Base-by-base conservation (phyloP, 495 filamentous ascomycete species). In the Hypoxylon lienhwacheense region DNA sequence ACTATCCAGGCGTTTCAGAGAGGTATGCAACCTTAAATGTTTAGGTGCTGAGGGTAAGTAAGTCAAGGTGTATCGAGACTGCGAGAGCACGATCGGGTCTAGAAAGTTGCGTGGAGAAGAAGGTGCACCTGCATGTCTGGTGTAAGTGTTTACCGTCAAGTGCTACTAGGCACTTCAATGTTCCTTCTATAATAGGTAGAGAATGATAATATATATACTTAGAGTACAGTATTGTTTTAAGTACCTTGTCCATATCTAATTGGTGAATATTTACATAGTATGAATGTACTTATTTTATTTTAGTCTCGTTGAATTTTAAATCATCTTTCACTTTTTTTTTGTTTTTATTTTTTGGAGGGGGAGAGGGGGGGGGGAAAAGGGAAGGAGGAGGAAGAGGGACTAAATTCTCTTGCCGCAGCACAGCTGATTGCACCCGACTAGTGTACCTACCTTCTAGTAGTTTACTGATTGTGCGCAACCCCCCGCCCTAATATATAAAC, bases 401-500 rank as follows among this genome's bases (percentile, higher is more conserved):
- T 37, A 35, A n/a, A 44, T 43, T 44, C 46, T 57, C 54, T 24
- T 48, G 50, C 56, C 31, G 52, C 54, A 52, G 53, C 31, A 47
- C 54, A 52, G 53, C 53, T 62, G 59, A 62, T 57, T 62, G 57
- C 55, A 54, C 56, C 47, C 35, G 53, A 42, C 47, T 51, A 58
- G 24, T 4, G 24, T 26, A 26, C 20, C 20, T 41, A 41, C 20
- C n/a, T n/a, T n/a, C n/a, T n/a, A n/a, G n/a, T n/a, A n/a, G n/a
- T 47, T 67, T 67, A 67, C 65, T 67, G 65, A 67, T 67, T 67
- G 65, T 61, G 61, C 64, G 60, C 53, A 52, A 62, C 55, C 72
- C 73, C 74, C 70, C 67, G 63, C 68, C n/a, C 54, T 67, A 63
- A 49, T 75, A 76, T 76, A 76, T 75, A 74, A 76, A 72, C 68